Percentiles rank a stretch among this genome's conserved stretches.
phyloP scores from a whole-genome alignment of 805 yeast genomes.

The Nakazawaea laoshanensis region DNA sequence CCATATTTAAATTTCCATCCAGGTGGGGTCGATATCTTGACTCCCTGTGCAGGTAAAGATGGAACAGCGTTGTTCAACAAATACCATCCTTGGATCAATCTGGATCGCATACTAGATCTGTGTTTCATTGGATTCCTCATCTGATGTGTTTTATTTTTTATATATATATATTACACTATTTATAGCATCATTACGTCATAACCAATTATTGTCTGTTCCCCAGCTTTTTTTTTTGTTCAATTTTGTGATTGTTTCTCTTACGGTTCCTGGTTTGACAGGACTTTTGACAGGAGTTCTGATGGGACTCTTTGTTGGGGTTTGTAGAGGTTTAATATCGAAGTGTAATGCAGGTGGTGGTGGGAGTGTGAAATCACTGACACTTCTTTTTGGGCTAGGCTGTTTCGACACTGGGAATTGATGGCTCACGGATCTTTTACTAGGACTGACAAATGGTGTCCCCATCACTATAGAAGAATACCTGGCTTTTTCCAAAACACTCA shows the following conservation, averaged over 20 bases:
- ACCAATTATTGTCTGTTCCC: conserved; percentile 10
- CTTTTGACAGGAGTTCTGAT: too few relatives aligned
- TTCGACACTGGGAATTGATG: conserved; percentile 2
- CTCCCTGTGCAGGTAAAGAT: conserved; percentile 78
- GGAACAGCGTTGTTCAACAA: conserved; percentile 70
- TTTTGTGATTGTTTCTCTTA: not conserved
- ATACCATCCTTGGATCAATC: conserved; percentile 70
- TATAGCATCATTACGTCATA: conserved; percentile 3
- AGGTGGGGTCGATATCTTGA: conserved; percentile 76
- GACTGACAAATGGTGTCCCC: conserved; percentile 3
- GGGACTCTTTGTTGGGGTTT: conserved; percentile 2
- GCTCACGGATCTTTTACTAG: conserved; percentile 7
- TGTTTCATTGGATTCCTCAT: conserved; percentile 63
- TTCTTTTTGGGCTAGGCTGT: conserved; percentile 4
- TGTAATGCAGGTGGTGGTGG: not conserved
- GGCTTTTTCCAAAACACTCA: conserved; percentile 9
- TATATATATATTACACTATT: not conserved
- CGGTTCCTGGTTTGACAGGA: not conserved
- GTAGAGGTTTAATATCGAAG: conserved; percentile 6
- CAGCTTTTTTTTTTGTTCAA: conserved; percentile 10
- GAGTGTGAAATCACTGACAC: conserved; percentile 1
- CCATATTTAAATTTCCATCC: conserved; percentile 84
- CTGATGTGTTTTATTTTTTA: not conserved
- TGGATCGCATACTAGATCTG: conserved; percentile 67
- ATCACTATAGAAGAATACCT: conserved; percentile 8